These are phyloP conservation scores for Ganoderma meredithae DNA, from an alignment of 1,284 basidiomycete species.

Conservation along the genomic window DNA sequence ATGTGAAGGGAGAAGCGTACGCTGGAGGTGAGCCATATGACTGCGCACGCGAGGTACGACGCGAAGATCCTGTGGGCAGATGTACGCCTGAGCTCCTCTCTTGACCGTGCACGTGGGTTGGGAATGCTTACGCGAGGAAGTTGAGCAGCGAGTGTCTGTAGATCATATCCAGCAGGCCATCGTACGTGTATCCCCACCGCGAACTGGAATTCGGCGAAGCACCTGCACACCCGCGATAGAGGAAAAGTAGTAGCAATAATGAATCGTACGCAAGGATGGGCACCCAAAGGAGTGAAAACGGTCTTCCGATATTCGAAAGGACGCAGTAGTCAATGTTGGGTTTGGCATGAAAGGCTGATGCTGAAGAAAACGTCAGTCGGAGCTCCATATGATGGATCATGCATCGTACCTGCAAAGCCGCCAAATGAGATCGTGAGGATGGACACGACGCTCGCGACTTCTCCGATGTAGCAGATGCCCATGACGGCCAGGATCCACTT, in stretches of 20 bases:
- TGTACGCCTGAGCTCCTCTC: neutral
- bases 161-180: constrained; percentile 36
- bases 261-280: constrained; percentile 36
- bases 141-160: constrained; percentile 39
- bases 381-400: neutral
- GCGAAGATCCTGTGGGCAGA: constrained; percentile 32
- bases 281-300: constrained; percentile 37
- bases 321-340: constrained; percentile 33
- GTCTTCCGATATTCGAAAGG: constrained; percentile 22
- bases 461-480: constrained; percentile 25
- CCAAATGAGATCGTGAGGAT: constrained; percentile 33
- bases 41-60: constrained; percentile 35
- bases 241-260: constrained; percentile 33
- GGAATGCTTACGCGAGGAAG: constrained; percentile 36
- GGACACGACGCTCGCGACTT: constrained; percentile 28
- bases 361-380: constrained; percentile 12
- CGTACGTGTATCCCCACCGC: constrained; percentile 22
- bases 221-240: constrained; percentile 33
- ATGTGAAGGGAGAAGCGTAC: constrained; percentile 23
- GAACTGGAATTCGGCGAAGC: constrained; percentile 16
- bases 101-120: neutral
- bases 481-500: constrained; percentile 31
- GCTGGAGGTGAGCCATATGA: constrained; percentile 36
- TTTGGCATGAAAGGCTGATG: constrained; percentile 19
- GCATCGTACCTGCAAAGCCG: constrained; percentile 28